Conservation (phyloP, 495 filamentous ascomycete species). For the Penicillium atrosanguineum region DNA sequence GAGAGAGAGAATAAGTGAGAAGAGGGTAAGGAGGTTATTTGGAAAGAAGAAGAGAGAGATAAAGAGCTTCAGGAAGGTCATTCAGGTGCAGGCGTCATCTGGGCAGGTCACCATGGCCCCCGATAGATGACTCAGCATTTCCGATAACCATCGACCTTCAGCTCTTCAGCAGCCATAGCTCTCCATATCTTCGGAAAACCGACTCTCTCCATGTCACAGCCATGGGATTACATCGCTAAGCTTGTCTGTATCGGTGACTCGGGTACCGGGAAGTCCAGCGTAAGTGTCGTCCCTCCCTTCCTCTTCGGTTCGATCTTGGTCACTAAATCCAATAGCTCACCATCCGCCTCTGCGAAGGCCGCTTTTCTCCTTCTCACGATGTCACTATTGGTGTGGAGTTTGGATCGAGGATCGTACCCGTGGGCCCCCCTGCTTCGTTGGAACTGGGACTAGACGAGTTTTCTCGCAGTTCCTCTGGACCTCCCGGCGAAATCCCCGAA, state of each 20-base stretch:
- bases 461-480: conserved; percentile 10
- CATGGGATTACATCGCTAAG: conserved; percentile 99
- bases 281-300: conserved; percentile 29
- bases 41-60: background rate
- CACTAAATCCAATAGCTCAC: conserved; percentile 58
- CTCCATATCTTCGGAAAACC: background rate
- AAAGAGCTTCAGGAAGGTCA: conserved; percentile 8
- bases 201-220: conserved; percentile 60
- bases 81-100: conserved; percentile 39
- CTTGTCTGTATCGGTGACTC: conserved; percentile 96
- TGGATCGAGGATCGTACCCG: conserved; percentile 88
- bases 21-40: background rate
- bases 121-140: conserved; percentile 44
- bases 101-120: conserved; percentile 32
- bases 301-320: background rate
- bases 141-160: conserved; percentile 10
- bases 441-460: conserved; percentile 35
- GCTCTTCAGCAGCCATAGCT: background rate
- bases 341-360: conserved; percentile 94
- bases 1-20: background rate
- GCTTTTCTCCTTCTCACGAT: conserved; percentile 88
- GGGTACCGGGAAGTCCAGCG: conserved; percentile 85
- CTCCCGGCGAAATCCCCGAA: conserved; percentile 9
- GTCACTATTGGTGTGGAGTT: conserved; percentile 99
- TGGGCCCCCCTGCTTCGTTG: conserved; percentile 68